Evolutionary conservation across 306 rosid genomes (phyloP), one percentile per base, ranked within the genome.

Genomic region (Trifolium pratense): DNA sequence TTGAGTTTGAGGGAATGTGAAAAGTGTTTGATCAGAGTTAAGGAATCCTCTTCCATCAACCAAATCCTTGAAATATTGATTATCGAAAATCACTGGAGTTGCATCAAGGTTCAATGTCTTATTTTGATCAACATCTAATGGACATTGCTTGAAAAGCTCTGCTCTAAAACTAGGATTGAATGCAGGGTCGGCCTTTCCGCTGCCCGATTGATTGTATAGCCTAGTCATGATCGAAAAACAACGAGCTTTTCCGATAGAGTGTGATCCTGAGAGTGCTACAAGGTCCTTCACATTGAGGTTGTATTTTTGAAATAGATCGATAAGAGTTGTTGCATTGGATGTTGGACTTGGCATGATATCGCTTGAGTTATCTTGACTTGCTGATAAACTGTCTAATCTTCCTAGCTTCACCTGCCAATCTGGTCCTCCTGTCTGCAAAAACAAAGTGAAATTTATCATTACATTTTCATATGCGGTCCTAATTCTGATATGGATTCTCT

Each of bases 141-240:
- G 97, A 51, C 97, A 93, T 10, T 83, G 82, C 66, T 62, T 84
- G 37, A 83, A 0, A 5, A 93, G 88, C 78, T 87, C 75, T 64
- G 71, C 64, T 68, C 92, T 80, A 5, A 32, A 93, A 9, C 1
- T 3, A 0, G 87, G 89, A 0, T 88, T 90, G 2, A 93, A 63
- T 29, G 87, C 80, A 9, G 96, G 97, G 81, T 93, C 98, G 0
- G 96, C 90, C 23, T 3, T 79, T 29, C 97, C 94, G 0, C 78
- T 76, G 9, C 98, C 97, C 0, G 97, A 89, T 59, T 93, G 96
- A 68, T 91, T 93, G 83, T 93, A 93, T 7, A 93, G 86, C 65
- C 98, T 78, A 46, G 86, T 89, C 97, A 93, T 91, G 90, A 93
- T 36, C 10, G 98, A 93, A 52, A 93, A 93, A 69, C 98, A 93